These are phyloP conservation scores for Filosporella fistucella DNA, from an alignment of 495 filamentous ascomycete genomes.

Conservation along the genomic window DNA sequence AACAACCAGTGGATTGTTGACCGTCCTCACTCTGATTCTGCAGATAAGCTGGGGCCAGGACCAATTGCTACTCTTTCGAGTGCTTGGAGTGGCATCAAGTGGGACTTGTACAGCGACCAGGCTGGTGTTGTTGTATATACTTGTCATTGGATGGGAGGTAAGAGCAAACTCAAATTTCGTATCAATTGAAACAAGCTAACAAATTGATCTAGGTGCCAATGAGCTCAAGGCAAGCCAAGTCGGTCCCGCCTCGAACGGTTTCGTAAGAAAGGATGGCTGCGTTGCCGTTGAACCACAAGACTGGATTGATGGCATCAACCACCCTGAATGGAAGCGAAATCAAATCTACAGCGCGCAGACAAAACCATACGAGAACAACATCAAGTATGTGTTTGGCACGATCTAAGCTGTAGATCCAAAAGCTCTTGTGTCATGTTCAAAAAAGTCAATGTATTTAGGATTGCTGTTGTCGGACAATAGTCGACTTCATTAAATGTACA, in stretches of 20 bases:
- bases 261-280: conserved; percentile 45
- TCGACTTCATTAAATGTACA: too few species aligned
- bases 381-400: conserved; percentile 12
- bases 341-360: conserved; percentile 53
- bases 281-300: conserved; percentile 62
- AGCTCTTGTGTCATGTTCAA: too few species aligned
- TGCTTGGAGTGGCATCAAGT: conserved; percentile 60
- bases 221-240: conserved; percentile 7
- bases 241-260: conserved; percentile 14
- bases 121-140: conserved; percentile 75
- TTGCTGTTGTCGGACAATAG: too few species aligned
- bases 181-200: not conserved
- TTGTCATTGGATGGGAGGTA: conserved; percentile 34
- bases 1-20: conserved; percentile 29
- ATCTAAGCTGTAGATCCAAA: too few species aligned
- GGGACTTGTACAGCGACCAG: conserved; percentile 71
- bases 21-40: conserved; percentile 73
- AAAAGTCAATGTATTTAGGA: too few species aligned
- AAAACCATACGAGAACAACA: conserved; percentile 6
- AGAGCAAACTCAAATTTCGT: not conserved
- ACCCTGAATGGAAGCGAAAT: conserved; percentile 67
- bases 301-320: conserved; percentile 79
- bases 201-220: conserved; percentile 5
- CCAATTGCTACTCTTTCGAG: conserved; percentile 62
- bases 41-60: too few species aligned